phyloP scores from a whole-genome alignment of 129 eudicot genomes.

The Rutidosis leptorrhynchoides region DNA sequence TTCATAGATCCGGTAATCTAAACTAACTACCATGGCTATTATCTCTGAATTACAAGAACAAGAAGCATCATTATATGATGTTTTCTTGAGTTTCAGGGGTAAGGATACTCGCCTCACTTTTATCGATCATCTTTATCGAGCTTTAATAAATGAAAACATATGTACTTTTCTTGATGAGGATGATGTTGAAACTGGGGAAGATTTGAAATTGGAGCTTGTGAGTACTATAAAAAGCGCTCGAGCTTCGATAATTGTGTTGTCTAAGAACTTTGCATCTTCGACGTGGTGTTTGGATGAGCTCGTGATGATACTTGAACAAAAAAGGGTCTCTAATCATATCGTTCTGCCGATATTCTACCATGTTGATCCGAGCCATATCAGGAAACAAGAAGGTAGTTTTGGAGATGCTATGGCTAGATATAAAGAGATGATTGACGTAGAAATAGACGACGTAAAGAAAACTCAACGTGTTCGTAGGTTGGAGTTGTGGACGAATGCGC shows the following conservation, averaged over 20 bases:
- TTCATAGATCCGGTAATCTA: too few species aligned
- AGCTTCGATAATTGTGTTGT: neutral
- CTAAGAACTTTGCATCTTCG: neutral
- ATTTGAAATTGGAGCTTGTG: neutral
- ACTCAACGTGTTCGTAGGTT: neutral
- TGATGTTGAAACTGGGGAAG: conserved; percentile 14
- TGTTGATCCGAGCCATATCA: neutral
- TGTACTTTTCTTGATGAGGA: conserved; percentile 10
- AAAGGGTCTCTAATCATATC: neutral
- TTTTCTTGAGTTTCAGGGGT: conserved; percentile 16
- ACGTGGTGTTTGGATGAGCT: conserved; percentile 11
- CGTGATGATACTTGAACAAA: neutral
- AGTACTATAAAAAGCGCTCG: conserved; percentile 2
- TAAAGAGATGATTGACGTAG: neutral
- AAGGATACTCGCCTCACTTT: conserved; percentile 4
- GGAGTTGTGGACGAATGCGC: neutral
- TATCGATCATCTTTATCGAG: neutral
- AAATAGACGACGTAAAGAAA: neutral
- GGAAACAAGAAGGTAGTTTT: conserved; percentile 10
- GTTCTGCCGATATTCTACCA: conserved; percentile 6
- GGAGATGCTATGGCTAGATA: neutral
- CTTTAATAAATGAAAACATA: neutral
- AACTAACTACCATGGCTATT: neutral
- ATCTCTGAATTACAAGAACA: neutral
- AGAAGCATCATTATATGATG: conserved; percentile 8